Evolutionary conservation across 345 rosid genomes (phyloP).

Genomic region (Eucalyptus tenuipes): DNA sequence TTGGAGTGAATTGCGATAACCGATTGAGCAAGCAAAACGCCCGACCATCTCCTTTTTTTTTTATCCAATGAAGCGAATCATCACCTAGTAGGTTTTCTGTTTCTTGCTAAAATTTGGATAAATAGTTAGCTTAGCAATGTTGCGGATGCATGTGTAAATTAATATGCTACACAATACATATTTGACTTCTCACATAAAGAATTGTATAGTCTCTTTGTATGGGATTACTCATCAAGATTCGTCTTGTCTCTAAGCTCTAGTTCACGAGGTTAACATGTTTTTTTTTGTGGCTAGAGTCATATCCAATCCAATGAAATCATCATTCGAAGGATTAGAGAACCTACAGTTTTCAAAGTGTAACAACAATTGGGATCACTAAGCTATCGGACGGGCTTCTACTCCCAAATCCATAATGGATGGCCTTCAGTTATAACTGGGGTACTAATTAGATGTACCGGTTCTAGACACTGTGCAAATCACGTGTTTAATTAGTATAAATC

Average conservation of each 20-base stretch:
- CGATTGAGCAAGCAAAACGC: background rate
- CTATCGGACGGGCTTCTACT: background rate
- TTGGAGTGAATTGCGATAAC: background rate
- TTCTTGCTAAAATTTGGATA: background rate
- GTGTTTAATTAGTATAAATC: fast-evolving
- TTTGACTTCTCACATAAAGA: too few relatives aligned
- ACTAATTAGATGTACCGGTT: fast-evolving
- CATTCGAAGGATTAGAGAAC: background rate
- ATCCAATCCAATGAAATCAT: background rate
- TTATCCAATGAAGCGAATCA: too few relatives aligned
- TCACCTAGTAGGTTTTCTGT: too few relatives aligned
- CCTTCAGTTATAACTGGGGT: background rate
- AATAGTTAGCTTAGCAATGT: too few relatives aligned
- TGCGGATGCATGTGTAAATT: background rate
- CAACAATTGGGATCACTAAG: background rate
- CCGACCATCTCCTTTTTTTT: background rate
- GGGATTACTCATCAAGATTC: background rate
- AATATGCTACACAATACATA: too few relatives aligned
- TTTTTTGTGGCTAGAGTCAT: background rate
- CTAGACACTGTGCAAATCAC: fast-evolving
- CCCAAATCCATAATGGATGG: background rate
- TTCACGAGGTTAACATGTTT: too few relatives aligned
- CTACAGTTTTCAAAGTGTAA: background rate
- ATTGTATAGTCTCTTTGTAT: too few relatives aligned
- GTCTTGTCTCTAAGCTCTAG: background rate